Conservation (phyloP, 179 eudicot species). For the Monotropa hypopitys region DNA sequence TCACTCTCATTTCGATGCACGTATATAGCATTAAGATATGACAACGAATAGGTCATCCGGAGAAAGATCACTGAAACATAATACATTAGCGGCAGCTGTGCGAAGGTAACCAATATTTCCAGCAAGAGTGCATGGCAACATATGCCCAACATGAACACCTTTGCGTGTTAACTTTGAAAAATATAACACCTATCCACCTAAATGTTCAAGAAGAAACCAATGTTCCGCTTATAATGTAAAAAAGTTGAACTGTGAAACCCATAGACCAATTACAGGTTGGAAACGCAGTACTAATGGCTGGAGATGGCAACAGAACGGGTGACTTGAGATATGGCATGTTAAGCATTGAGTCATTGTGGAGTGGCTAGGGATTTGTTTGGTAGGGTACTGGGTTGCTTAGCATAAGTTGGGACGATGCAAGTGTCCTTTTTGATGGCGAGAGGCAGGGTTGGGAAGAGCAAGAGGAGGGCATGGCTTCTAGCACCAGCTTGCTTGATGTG, state of each 20-base stretch:
- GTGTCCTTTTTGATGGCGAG: neutral
- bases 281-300: neutral
- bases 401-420: neutral
- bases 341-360: too few species aligned
- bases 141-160: neutral
- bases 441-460: neutral
- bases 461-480: neutral
- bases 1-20: neutral
- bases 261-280: neutral
- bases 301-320: neutral
- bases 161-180: neutral
- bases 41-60: neutral
- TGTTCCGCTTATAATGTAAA: neutral
- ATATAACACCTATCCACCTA: neutral
- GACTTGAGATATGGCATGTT: neutral
- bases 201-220: neutral
- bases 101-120: neutral
- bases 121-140: neutral
- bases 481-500: neutral
- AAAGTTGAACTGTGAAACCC: neutral
- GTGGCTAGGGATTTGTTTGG: neutral
- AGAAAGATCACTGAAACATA: neutral
- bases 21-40: neutral
- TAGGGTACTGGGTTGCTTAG: neutral
- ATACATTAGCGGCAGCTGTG: neutral